Evolutionary conservation across 345 rosid genomes (phyloP).

Genomic region (Citrus australasica): DNA sequence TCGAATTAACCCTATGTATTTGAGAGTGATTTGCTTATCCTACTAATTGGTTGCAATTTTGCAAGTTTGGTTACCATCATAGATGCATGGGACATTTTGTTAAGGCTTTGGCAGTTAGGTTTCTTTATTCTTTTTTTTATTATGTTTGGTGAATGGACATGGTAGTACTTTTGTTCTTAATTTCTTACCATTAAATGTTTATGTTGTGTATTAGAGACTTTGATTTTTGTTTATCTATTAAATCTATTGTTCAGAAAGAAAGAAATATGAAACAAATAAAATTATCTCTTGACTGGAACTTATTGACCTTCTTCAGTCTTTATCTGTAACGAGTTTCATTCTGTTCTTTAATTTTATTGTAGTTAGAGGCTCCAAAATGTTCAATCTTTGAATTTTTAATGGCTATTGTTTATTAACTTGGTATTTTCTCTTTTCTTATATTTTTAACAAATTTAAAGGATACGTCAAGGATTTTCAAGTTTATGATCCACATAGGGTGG

Average conservation of each 20-base stretch:
- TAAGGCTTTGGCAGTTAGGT: background rate
- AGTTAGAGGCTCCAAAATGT: background rate
- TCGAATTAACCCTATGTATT: background rate
- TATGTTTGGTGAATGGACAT: background rate
- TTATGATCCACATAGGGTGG: constrained; percentile 82
- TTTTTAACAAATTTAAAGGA: constrained; percentile 32
- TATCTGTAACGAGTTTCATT: background rate
- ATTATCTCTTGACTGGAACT: background rate
- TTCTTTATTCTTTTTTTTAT: background rate
- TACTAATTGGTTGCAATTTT: background rate
- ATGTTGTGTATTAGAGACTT: background rate
- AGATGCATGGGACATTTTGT: background rate
- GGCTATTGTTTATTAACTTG: constrained; percentile 2
- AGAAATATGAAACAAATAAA: background rate
- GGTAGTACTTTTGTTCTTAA: background rate
- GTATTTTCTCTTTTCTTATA: background rate
- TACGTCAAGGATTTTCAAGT: constrained; percentile 71
- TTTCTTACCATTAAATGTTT: background rate
- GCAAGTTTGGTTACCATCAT: background rate
- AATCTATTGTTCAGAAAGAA: background rate
- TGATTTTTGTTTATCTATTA: background rate
- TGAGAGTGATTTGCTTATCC: background rate
- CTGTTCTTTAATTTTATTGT: background rate
- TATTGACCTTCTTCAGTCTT: background rate
- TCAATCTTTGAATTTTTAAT: background rate